Base-by-base conservation (phyloP, 2,329 filamentous ascomycete species). In the Podosphaera xanthii region DNA sequence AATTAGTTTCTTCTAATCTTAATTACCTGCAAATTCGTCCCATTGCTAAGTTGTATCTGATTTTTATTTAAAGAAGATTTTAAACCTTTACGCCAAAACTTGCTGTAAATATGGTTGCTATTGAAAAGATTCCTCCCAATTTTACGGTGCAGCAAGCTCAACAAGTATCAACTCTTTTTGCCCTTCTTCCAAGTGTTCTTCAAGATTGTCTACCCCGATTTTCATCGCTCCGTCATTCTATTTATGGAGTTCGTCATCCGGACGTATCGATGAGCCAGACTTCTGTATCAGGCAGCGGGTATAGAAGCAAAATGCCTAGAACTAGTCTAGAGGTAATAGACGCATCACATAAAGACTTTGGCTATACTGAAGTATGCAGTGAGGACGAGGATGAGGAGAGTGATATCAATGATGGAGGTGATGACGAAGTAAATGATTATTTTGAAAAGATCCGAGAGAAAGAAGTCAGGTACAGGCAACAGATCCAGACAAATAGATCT, bases 151-250 rank as follows among this genome's bases (percentile, higher is more conserved):
- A 31, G 2, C 10, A 35, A 35, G 14, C 6, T 54, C 33, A 34
- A 56, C 56, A 63, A 48, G 69, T 73, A 53, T 76, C 75, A 31
- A 74, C 75, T 61, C 70, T 81, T 14, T 78, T 77, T 66, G 72
- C 74, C 4, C 73, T 81, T 60, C 73, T 81, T 6, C 78, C 79
- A 3, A 70, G 72, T 1, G 71, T 77, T 3, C 70, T 82, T 4
- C 75, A 77, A 64, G 75, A 72, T 42, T 72, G 75, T 60, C 70
- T 81, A 31, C 75, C 75, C 2, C 72, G 72, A 4, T 70, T 81
- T 7, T 73, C 74, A 36, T 78, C 76, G 4, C 69, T 81, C 50
- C 70, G 72, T 38, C 69, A 69, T 57, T 72, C 71, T 9, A 70
- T 71, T 50, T 72, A 69, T 36, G 62, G 61, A 61, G 63, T 66